Evolutionary conservation across 129 eudicot species (phyloP).

Genomic region (Artemisia annua): DNA sequence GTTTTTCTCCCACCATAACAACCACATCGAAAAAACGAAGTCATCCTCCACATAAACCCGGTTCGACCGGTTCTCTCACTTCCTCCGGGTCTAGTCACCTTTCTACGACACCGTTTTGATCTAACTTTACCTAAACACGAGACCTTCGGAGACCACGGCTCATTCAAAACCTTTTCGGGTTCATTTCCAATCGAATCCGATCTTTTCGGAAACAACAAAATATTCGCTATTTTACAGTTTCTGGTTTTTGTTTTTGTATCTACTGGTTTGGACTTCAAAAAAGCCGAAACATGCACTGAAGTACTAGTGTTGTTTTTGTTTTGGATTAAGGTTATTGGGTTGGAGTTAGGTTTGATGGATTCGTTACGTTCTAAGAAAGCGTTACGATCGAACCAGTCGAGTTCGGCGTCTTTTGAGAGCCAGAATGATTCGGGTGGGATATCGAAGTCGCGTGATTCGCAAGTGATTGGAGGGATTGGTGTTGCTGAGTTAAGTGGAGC

Average conservation of each 20-base stretch:
- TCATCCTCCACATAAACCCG: not conserved
- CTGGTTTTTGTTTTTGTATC: slow-evolving; percentile 50
- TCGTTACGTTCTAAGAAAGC: slow-evolving; percentile 72
- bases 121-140: slow-evolving; percentile 86
- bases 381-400: slow-evolving; percentile 86
- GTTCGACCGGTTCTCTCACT: slow-evolving; percentile 7
- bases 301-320: slow-evolving; percentile 8
- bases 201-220: slow-evolving; percentile 62
- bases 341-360: slow-evolving; percentile 54
- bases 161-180: slow-evolving; percentile 31
- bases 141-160: slow-evolving; percentile 90
- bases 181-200: slow-evolving; percentile 42
- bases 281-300: slow-evolving; percentile 48
- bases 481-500: not conserved
- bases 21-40: no score
- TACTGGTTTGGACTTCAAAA: slow-evolving; percentile 50
- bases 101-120: slow-evolving; percentile 52
- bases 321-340: slow-evolving; percentile 29
- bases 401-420: slow-evolving; percentile 78
- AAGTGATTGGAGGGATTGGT: slow-evolving; percentile 50
- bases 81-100: slow-evolving; percentile 8
- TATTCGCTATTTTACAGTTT: slow-evolving; percentile 43
- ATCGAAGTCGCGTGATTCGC: slow-evolving; percentile 21
- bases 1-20: no score
- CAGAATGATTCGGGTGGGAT: slow-evolving; percentile 86